Evolutionary conservation across 768 basidiomycete genomes (phyloP).

Genomic region (Tulasnella sp.): DNA sequence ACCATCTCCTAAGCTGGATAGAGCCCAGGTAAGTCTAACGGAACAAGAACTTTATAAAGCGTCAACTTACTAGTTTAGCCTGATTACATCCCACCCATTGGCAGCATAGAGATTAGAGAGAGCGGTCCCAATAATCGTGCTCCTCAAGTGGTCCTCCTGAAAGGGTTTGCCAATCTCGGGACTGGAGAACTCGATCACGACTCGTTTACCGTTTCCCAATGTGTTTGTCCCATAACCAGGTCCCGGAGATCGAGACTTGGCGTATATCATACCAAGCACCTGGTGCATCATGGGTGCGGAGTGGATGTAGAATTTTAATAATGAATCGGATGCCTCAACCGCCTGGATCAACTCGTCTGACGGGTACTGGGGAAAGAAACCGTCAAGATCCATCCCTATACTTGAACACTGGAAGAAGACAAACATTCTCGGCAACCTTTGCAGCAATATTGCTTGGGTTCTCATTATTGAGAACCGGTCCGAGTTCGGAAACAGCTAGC

Average conservation of each 20-base stretch:
- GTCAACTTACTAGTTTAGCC: background rate
- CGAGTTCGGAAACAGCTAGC: conserved; percentile 26
- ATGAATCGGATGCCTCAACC: background rate
- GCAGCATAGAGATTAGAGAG: background rate
- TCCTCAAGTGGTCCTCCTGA: conserved; percentile 42
- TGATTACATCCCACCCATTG: background rate
- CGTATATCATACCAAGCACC: background rate
- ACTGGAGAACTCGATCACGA: conserved; percentile 40
- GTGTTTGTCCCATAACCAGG: conserved; percentile 32
- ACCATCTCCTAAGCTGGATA: background rate
- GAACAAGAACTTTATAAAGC: background rate
- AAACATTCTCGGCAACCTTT: too few relatives aligned
- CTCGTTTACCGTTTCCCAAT: conserved; percentile 37
- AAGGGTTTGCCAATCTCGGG: conserved; percentile 48
- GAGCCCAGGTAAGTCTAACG: background rate
- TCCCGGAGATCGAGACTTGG: background rate
- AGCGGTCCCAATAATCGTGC: background rate
- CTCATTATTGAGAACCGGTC: too few relatives aligned
- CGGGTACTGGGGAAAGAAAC: background rate
- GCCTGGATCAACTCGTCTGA: background rate
- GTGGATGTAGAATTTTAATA: background rate
- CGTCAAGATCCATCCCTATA: too few relatives aligned
- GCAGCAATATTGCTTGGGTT: too few relatives aligned
- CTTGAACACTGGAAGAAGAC: too few relatives aligned
- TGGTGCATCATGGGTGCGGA: background rate